phyloP scores from a whole-genome alignment of 306 rosid species.

The Macrotyloma uniflorum region DNA sequence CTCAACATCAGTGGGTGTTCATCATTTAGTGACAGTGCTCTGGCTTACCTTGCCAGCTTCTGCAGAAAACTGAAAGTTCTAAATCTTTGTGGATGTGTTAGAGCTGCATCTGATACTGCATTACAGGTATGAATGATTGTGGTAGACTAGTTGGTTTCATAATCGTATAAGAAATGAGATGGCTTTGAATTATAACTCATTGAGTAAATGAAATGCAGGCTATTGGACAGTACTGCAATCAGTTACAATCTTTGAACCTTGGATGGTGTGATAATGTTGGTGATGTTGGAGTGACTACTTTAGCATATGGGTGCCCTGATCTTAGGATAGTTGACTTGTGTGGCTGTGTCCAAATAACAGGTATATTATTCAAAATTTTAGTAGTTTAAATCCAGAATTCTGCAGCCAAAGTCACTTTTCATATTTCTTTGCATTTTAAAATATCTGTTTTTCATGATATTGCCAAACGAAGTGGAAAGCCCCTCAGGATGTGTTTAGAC shows the following conservation, averaged over 20 bases:
- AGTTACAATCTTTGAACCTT: conserved; percentile 78
- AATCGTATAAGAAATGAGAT: background rate
- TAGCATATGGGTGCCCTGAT: conserved; percentile 92
- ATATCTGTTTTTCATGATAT: background rate
- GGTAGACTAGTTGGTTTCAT: background rate
- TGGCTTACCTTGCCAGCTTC: conserved; percentile 74
- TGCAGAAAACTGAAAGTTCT: conserved; percentile 72
- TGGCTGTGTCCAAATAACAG: conserved; percentile 86
- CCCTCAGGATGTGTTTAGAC: background rate
- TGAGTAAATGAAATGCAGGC: conserved; percentile 57
- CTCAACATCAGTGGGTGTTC: conserved; percentile 89
- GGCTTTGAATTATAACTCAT: conserved; percentile 7
- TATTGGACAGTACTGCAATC: conserved; percentile 75
- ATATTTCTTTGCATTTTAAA: background rate
- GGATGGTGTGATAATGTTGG: conserved; percentile 93
- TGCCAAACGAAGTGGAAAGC: background rate
- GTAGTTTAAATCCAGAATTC: background rate
- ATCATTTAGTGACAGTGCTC: conserved; percentile 73
- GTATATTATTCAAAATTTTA: conserved; percentile 42
- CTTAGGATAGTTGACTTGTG: conserved; percentile 81
- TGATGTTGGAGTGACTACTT: conserved; percentile 84
- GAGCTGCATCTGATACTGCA: conserved; percentile 79
- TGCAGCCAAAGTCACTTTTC: background rate
- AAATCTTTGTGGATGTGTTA: conserved; percentile 89
- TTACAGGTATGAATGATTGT: conserved; percentile 63